Base-by-base conservation (phyloP, 2,329 filamentous ascomycete species). In the Nakataea oryzae region DNA sequence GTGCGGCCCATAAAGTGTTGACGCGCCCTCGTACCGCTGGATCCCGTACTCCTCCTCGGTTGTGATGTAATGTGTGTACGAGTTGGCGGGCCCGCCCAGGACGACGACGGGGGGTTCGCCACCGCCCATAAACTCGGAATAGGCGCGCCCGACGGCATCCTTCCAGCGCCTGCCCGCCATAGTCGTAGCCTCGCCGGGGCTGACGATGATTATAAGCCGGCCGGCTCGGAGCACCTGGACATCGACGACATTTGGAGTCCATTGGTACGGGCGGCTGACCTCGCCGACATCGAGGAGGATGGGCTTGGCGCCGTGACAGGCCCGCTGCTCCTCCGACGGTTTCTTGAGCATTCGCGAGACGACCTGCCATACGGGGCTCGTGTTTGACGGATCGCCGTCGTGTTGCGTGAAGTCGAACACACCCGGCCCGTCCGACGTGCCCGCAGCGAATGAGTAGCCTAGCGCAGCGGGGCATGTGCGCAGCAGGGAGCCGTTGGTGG, bases 121-220 rank as follows among this genome's bases (percentile, higher is more conserved):
- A 17, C 30, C 21, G 3, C 41, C 32, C 12, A 82, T 79, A 0
- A 76, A 67, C 0, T 66, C 63, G 1, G 77, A 74, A 9, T 84
- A 81, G n/a, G 80, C 79, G 24, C 79, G 75, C 1, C 78, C 73
- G 21, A 96, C 80, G 1, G 90, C 87, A 34, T 84, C 80, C 70
- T 88, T 90, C 93, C 93, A 97, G 29, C 93, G 85, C 27, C 93
- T 83, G 0, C 93, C 93, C 1, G 90, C 85, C 93, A 97, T 97
- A 5, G 93, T 97, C 0, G 90, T 95, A 1, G 90, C 91, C 74
- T 97, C 93, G 32, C 91, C 91, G 0, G 93, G 89, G 34, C 88
- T 89, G 30, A 96, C 85, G 65, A 97, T 86, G 65, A 97, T 88
- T 62, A 96, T 78, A 8, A 97, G 76, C 69, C 95, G 90, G 0